Evolutionary conservation across 805 yeast genomes (phyloP), one percentile per base, ranked within the genome.

Genomic region (Candida nanaspora): DNA sequence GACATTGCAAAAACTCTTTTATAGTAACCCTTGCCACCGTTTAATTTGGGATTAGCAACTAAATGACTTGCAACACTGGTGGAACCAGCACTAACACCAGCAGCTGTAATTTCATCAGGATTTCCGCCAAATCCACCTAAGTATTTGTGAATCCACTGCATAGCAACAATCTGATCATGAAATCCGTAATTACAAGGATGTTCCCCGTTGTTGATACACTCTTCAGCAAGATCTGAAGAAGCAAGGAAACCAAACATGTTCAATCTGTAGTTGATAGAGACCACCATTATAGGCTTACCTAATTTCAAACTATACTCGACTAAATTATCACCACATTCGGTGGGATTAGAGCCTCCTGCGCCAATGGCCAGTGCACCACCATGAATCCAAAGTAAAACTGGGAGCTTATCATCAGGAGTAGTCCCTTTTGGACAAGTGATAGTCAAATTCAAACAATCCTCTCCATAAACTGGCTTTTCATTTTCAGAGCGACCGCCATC

Each of bases 51-150:
- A 22, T 30, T 28, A 32, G 27, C 21, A 6, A n/a, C 56, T 46
- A 16, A 51, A 53, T 45, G 63, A 63, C 45, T 67, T 66, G 45
- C 63, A 2, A 69, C 58, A 6, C 69, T 62, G 40, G 65, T 61
- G 14, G 68, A 61, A 6, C 79, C 80, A 4, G 78, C 74, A 28
- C 70, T 62, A 33, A 71, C 58, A 6, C 79, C 79, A 29, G 67
- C 62, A 26, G 70, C 53, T 0, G 76, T 64, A 26, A 74, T 59
- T 30, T 55, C 52, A 13, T 55, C 56, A 0, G 68, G 57, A 49
- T 74, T 67, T 25, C 78, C 78, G 16, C 77, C 77, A 50, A 73
- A 70, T 34, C 63, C 50, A 20, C 42, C 41, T 41, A 74, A 72
- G 49, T 69, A 55, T 41, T 57, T 47, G 36, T 61, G 59, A 3